A percentile compares a stretch with the other conserved stretches of the same genome.
Evolutionary conservation across 805 yeast species (phyloP).

Genomic region (Teunomyces tritomae): DNA sequence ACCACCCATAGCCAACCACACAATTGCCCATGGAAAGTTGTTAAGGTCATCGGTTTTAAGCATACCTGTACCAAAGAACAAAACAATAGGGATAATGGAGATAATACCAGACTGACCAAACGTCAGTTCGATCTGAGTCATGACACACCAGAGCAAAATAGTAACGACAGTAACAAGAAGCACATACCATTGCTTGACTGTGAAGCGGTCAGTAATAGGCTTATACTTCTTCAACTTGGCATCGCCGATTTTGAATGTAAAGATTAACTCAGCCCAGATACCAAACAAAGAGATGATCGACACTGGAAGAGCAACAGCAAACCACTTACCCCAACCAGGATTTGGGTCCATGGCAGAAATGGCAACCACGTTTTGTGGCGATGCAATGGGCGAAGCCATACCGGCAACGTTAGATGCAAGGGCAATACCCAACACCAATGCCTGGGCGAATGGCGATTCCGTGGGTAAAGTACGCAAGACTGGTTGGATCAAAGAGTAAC

Average conservation of each 20-base stretch:
- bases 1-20: conserved; percentile 56
- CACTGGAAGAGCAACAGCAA: conserved; percentile 81
- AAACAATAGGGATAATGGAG: conserved; percentile 46
- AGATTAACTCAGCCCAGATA: conserved; percentile 70
- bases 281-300: conserved; percentile 57
- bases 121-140: conserved; percentile 38
- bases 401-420: conserved; percentile 93
- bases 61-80: conserved; percentile 50
- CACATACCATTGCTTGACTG: conserved; percentile 44
- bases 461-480: conserved; percentile 79
- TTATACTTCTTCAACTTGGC: conserved; percentile 47
- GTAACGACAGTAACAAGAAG: conserved; percentile 41
- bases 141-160: conserved; percentile 49
- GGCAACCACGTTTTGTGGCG: conserved; percentile 94
- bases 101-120: conserved; percentile 51
- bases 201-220: conserved; percentile 46
- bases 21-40: conserved; percentile 55
- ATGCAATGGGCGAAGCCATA: conserved; percentile 95
- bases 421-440: conserved; percentile 87
- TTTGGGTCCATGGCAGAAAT: conserved; percentile 78
- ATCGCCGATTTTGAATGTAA: conserved; percentile 55
- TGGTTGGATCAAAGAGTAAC: conserved; percentile 90
- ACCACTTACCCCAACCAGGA: conserved; percentile 92
- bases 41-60: conserved; percentile 48
- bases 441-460: conserved; percentile 73